These are phyloP conservation scores for Carex pumila DNA, from an alignment of 176 grass and related monocot genomes.

Conservation along the genomic window DNA sequence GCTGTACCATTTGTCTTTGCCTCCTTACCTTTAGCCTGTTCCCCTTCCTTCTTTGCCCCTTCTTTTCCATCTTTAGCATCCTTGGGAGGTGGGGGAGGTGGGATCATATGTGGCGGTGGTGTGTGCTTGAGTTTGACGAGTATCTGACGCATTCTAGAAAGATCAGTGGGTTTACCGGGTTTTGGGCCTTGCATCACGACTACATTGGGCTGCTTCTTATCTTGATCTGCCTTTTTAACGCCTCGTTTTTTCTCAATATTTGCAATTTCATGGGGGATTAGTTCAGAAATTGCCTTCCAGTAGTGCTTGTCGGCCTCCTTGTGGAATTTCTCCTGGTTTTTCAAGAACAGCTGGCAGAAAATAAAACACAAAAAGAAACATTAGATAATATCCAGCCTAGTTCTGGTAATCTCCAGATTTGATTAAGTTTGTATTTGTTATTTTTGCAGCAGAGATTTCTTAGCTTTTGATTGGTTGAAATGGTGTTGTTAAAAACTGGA, in stretches of 20 bases:
- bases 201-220: conserved; percentile 36
- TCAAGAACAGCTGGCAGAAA: conserved; percentile 38
- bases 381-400: not conserved
- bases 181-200: conserved; percentile 57
- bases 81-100: conserved; percentile 7
- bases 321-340: conserved; percentile 70
- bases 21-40: conserved; percentile 1
- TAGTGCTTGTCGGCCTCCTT: conserved; percentile 49
- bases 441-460: not conserved
- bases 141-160: conserved; percentile 55
- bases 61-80: conserved; percentile 14
- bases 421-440: not conserved
- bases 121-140: conserved; percentile 52
- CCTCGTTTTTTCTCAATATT: conserved; percentile 52
- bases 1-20: not conserved
- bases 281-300: conserved; percentile 68
- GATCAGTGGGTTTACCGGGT: conserved; percentile 59
- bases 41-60: conserved; percentile 6
- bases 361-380: not conserved
- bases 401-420: not conserved
- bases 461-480: not conserved
- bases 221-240: conserved; percentile 31
- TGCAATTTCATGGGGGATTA: conserved; percentile 60
- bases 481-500: not conserved
- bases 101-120: conserved; percentile 51